Evolutionary conservation across 1,284 basidiomycete genomes (phyloP).

Genomic region (Microbotryum saponariae): DNA sequence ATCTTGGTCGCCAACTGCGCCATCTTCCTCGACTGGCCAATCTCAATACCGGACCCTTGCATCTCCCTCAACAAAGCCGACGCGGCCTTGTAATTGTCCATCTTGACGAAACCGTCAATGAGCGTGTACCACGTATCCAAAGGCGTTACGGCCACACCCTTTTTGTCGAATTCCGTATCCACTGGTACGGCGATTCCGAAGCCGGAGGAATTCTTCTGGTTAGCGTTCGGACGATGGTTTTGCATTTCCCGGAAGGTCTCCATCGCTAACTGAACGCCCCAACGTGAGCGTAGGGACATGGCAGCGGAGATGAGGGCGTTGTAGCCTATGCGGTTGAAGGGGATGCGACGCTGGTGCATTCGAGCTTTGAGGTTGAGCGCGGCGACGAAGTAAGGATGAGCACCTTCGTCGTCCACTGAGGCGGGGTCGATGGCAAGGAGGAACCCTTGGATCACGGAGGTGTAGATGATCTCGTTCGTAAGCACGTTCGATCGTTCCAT

Average conservation of each 20-base stretch:
- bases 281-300: constrained; percentile 9
- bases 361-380: constrained; percentile 22
- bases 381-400: constrained; percentile 21
- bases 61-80: constrained; percentile 23
- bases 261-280: constrained; percentile 15
- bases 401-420: constrained; percentile 1
- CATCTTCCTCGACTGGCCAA: constrained; percentile 8
- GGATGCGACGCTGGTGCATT: constrained; percentile 21
- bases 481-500: constrained; percentile 17
- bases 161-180: background rate
- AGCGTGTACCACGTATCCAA: constrained; percentile 25
- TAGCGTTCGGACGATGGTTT: background rate
- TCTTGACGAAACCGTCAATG: constrained; percentile 17
- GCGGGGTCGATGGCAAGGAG: constrained; percentile 13
- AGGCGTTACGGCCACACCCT: background rate
- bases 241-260: constrained; percentile 17
- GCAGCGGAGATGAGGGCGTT: constrained; percentile 26
- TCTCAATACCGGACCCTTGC: constrained; percentile 15
- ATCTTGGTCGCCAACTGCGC: constrained; percentile 11
- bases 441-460: constrained; percentile 29
- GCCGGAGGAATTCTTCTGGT: background rate
- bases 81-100: constrained; percentile 14
- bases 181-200: background rate
- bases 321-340: constrained; percentile 25
- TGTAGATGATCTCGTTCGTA: constrained; percentile 31